A percentile compares a stretch with the other conserved stretches of the same genome.
Evolutionary conservation across 2,329 filamentous ascomycete species (phyloP).

Genomic region (Aureobasidium sp.): DNA sequence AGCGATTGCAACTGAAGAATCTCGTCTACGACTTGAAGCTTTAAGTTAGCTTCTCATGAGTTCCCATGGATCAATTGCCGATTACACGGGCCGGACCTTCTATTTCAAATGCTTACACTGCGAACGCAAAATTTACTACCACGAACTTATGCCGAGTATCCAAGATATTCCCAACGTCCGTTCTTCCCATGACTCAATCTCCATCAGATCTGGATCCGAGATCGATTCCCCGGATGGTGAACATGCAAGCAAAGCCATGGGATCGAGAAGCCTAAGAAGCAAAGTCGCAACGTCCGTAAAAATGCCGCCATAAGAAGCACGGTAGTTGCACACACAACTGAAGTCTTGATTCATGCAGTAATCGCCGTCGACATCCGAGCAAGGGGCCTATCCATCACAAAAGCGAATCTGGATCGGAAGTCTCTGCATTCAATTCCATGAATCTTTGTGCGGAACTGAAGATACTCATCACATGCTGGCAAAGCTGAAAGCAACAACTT

Average conservation of each 20-base stretch:
- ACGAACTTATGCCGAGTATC: neutral
- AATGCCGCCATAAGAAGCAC: neutral
- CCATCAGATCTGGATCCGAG: neutral
- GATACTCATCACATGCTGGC: neutral
- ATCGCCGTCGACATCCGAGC: neutral
- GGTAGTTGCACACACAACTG: neutral
- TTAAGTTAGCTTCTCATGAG: no score
- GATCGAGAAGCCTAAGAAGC: neutral
- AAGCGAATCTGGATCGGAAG: neutral
- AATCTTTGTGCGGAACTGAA: neutral
- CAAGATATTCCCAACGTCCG: neutral
- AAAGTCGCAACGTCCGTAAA: neutral
- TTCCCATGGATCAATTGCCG: no score
- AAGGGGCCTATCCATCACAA: neutral
- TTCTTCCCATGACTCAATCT: neutral
- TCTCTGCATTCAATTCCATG: neutral
- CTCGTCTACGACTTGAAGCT: no score
- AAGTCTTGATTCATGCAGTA: no score
- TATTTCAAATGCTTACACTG: neutral
- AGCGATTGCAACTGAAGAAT: no score
- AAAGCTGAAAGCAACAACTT: neutral
- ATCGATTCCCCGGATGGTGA: neutral
- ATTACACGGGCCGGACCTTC: no score
- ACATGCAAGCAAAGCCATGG: neutral
- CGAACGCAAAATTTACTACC: neutral